These are phyloP conservation scores for Eucommia ulmoides DNA, from an alignment of 257 asterid species.

Conservation along the genomic window DNA sequence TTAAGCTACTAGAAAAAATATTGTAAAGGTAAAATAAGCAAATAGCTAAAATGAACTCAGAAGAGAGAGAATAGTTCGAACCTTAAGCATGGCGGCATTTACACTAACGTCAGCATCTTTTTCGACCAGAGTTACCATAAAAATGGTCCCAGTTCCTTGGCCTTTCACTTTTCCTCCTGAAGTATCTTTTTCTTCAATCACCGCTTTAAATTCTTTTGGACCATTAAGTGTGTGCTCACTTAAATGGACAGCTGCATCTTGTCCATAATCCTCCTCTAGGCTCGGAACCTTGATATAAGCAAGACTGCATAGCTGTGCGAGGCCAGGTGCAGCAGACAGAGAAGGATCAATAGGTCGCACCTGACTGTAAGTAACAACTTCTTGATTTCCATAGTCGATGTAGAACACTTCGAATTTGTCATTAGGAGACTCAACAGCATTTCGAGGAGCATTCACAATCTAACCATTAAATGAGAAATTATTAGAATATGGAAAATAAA, in stretches of 20 bases:
- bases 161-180: constrained; percentile 93
- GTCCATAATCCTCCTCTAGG: constrained; percentile 77
- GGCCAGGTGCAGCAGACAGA: constrained; percentile 61
- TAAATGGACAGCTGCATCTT: constrained; percentile 65
- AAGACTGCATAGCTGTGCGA: constrained; percentile 88
- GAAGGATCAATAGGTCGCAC: constrained; percentile 73
- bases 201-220: constrained; percentile 61
- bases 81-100: constrained; percentile 85
- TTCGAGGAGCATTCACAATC: constrained; percentile 83
- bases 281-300: constrained; percentile 75
- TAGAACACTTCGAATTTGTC: constrained; percentile 92
- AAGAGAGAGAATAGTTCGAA: constrained; percentile 6
- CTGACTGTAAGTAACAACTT: constrained; percentile 53
- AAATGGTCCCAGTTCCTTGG: constrained; percentile 86
- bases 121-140: constrained; percentile 55
- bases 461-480: constrained; percentile 5
- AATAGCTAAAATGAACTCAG: no score
- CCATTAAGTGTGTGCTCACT: constrained; percentile 49
- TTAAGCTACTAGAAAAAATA: no score
- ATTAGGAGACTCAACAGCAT: constrained; percentile 46
- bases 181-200: constrained; percentile 68
- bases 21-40: no score
- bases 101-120: constrained; percentile 62
- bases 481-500: neutral
- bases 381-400: constrained; percentile 92